Evolutionary conservation across 179 eudicot genomes (phyloP), one percentile per base, ranked within the genome.

Genomic region (Silene vulgaris): DNA sequence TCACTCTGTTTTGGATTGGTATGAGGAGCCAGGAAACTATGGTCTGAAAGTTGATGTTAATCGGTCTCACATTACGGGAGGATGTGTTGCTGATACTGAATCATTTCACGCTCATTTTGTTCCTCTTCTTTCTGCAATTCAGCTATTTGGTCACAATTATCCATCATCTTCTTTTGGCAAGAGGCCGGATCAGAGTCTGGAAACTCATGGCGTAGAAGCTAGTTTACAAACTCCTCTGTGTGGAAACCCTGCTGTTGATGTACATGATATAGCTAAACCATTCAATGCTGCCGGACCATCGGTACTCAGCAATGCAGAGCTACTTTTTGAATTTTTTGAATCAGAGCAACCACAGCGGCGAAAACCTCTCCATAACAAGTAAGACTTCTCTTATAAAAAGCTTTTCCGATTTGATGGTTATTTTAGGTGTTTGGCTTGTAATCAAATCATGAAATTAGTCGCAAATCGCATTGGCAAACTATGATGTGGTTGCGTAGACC

Each of bases 261-360:
- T 59, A 43, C 63, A 30, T 66, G 23, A 32, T 23, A 1, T 21
- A 67, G 32, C 20, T 59, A 65, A 35, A 52, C 43, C 77, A 57
- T 8, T 32, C 20, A n/a, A 26, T 68, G 72, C 29, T 9, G 65
- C 37, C 56, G 62, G 37, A 67, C 78, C 79, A 59, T 45, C 72
- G 45, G 66, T 65, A 28, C 68, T 74, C 28, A 70, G 75, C 72
- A 80, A 78, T 57, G 54, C 71, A 20, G 86, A 87, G 65, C 81
- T 87, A 66, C 77, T 87, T 50, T 87, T 83, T 66, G 87, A 87
- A 56, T 87, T 81, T 80, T 87, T 87, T 77, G 90, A 87, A 84
- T 82, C 83, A 40, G 90, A 87, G 71, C 90, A 74, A 40, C 90
- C 90, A 26, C 88, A 87, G 40, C 72, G 71, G 71, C 74, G 90